Evolutionary conservation across 345 rosid species (phyloP).

Genomic region (Trapa incisa): DNA sequence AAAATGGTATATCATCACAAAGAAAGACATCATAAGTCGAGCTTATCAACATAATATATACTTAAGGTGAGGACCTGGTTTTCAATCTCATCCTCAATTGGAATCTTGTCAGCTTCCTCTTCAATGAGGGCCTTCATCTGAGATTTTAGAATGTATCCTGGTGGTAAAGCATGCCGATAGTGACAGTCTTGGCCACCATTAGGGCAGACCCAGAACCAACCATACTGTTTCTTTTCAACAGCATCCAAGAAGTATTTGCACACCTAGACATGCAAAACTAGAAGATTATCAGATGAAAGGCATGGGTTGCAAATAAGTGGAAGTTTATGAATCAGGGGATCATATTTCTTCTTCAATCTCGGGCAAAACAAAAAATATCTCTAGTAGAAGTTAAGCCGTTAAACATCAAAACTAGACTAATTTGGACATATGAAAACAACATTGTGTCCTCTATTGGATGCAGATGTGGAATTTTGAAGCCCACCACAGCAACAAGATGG

Average conservation of each 20-base stretch:
- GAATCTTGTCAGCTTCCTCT: conserved; percentile 62
- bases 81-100: conserved; percentile 90
- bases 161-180: conserved; percentile 96
- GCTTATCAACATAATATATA: neutral
- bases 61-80: conserved; percentile 41
- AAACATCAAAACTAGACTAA: neutral
- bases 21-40: neutral
- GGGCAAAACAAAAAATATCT: neutral
- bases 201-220: conserved; percentile 95
- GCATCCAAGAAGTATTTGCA: conserved; percentile 94
- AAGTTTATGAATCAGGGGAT: neutral
- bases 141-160: conserved; percentile 81
- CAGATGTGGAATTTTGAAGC: neutral
- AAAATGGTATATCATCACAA: neutral
- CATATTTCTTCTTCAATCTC: neutral
- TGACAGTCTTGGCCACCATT: conserved; percentile 80
- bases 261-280: conserved; percentile 30
- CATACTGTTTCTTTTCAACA: conserved; percentile 94
- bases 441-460: neutral
- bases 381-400: neutral
- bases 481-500: neutral
- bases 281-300: neutral
- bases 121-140: conserved; percentile 96
- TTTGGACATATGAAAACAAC: neutral
- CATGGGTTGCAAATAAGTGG: neutral